Conservation (phyloP, 768 basidiomycete species). For the Neoboletus magnificus region DNA sequence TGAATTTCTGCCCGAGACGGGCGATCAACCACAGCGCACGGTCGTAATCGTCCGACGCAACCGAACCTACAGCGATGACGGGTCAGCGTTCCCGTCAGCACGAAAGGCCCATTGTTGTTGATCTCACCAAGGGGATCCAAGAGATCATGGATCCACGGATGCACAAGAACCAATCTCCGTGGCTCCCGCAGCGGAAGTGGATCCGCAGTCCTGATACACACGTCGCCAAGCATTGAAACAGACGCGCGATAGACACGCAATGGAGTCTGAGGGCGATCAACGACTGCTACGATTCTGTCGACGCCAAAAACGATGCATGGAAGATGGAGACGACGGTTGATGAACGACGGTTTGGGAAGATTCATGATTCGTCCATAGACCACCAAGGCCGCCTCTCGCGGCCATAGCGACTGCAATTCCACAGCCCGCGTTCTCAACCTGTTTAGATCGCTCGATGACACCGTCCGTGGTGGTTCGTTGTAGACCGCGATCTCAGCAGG, state of each 20-base stretch:
- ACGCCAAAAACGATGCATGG: constrained; percentile 1
- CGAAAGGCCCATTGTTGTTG: too few relatives aligned
- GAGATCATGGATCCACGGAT: constrained; percentile 2
- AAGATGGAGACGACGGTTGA: background rate
- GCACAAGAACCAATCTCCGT: background rate
- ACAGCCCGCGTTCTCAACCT: too few relatives aligned
- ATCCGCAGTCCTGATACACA: background rate
- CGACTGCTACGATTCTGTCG: background rate
- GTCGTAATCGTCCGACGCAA: background rate
- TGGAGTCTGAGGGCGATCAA: background rate
- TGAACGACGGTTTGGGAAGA: too few relatives aligned
- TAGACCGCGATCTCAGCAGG: too few relatives aligned
- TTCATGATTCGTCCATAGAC: too few relatives aligned
- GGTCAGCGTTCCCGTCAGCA: background rate
- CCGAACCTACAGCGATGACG: background rate
- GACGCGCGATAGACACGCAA: background rate
- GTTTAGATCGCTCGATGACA: too few relatives aligned
- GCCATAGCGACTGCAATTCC: too few relatives aligned
- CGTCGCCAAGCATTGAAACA: background rate
- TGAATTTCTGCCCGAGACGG: constrained; percentile 4
- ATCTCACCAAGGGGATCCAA: background rate
- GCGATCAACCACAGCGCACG: constrained; percentile 2
- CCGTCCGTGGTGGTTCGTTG: too few relatives aligned
- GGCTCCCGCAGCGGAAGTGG: background rate
- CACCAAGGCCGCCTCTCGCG: too few relatives aligned